These are phyloP conservation scores for Candida orba DNA, from an alignment of 805 yeast genomes.

Conservation along the genomic window DNA sequence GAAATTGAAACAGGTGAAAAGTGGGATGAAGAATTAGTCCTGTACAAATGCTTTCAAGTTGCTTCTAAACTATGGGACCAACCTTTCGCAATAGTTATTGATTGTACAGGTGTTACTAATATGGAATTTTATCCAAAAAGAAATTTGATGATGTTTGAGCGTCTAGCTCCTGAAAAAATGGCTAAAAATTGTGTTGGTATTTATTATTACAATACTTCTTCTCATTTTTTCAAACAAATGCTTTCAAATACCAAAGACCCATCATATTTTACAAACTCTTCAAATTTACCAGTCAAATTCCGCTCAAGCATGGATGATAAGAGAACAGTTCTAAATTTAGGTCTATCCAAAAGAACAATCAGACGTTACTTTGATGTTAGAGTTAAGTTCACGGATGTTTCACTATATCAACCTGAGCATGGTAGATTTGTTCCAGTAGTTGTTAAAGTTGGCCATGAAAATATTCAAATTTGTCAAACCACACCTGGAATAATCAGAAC, in stretches of 20 bases:
- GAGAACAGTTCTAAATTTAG: constrained; percentile 35
- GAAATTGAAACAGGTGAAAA: constrained; percentile 25
- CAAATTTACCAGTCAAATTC: constrained; percentile 27
- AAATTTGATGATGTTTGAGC: constrained; percentile 31
- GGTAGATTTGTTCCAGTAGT: constrained; percentile 54
- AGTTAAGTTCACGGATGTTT: constrained; percentile 45
- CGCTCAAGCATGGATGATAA: constrained; percentile 40
- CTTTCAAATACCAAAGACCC: constrained; percentile 19
- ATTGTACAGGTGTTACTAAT: constrained; percentile 55
- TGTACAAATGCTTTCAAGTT: constrained; percentile 56
- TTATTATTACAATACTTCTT: constrained; percentile 39
- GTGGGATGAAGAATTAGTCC: constrained; percentile 40
- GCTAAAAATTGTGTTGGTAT: constrained; percentile 44
- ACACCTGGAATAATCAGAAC: constrained; percentile 36
- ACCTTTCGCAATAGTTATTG: constrained; percentile 54
- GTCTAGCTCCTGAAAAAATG: constrained; percentile 45
- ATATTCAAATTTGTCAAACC: constrained; percentile 47
- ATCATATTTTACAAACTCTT: constrained; percentile 10
- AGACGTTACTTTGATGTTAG: constrained; percentile 41
- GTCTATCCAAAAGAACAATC: constrained; percentile 36
- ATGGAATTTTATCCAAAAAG: constrained; percentile 20
- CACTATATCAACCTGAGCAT: constrained; percentile 40
- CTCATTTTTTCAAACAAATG: constrained; percentile 21
- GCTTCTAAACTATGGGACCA: constrained; percentile 67
- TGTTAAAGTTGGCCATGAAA: constrained; percentile 63